Base-by-base conservation (phyloP, 2,329 filamentous ascomycete genomes). In the Ophiosphaerella narmari region DNA sequence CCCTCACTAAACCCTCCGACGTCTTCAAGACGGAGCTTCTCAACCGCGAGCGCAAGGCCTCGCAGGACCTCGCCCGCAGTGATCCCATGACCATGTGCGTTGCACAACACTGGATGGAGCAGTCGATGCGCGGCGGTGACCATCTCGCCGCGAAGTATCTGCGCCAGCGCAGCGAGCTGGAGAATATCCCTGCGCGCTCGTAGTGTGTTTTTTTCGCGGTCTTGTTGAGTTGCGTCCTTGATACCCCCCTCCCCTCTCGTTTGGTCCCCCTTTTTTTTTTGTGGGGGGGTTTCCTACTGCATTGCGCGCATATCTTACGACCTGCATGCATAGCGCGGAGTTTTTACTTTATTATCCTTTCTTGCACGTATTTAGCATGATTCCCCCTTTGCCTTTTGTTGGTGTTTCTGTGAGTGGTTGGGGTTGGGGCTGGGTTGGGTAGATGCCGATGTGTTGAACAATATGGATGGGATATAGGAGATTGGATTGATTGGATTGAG, bases 71-170 rank as follows among this genome's bases (percentile, higher is more conserved):
- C 13, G 74, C 78, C 46, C 80, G 90, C 59, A 91, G 87, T 52
- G 91, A 97, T 70, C 90, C 90, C 2, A 88, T 88, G 46, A 86
- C 91, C 36, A 94, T 97, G 89, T 97, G 92, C 65, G 85, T 96
- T 49, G 93, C 93, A 8, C 86, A 95, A 74, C 93, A 97, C 78
- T 97, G 93, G 92, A 97, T 97, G 91, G 90, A 93, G 76, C 80
- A 90, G 59, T 91, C 90, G 33, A 89, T 90, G 62, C 82, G 83
- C 46, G 91, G 91, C n/a, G 91, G 91, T 1, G 93, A 97, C 70
- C 84, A 88, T 66, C 78, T 96, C 60, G 93, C 93, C 16, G 87
- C 85, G 68, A 88, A 87, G 70, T 92, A 93, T 74, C 77, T 97
- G 72, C 82, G 87, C 57, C 90, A 95, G 75, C 75, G 82, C 39